Conservation (phyloP, 352 stramenopile genomes). For the Poterioochromonas sp. region DNA sequence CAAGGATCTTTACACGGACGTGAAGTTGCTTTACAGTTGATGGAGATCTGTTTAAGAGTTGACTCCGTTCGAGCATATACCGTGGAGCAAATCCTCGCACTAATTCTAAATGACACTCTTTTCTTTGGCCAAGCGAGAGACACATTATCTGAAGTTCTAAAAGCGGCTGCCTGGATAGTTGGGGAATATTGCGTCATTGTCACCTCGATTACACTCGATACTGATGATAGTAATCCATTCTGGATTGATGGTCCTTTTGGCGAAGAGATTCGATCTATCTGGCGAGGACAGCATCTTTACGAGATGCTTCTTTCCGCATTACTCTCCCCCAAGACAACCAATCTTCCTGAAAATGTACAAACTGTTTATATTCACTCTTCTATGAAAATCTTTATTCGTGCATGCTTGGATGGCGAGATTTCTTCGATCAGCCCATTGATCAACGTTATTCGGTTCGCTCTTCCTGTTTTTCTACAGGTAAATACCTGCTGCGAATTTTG, state of each 20-base stretch:
- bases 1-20: slow-evolving; percentile 63
- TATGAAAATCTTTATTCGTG: slow-evolving; percentile 68
- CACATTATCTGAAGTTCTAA: slow-evolving; percentile 83
- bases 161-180: slow-evolving; percentile 90
- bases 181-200: slow-evolving; percentile 82
- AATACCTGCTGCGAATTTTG: neutral
- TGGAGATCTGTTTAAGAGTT: slow-evolving; percentile 91
- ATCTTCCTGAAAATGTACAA: slow-evolving; percentile 72
- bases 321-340: slow-evolving; percentile 45
- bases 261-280: neutral
- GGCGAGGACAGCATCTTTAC: neutral
- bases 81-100: slow-evolving; percentile 81
- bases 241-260: slow-evolving; percentile 24
- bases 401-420: slow-evolving; percentile 55
- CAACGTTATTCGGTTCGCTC: slow-evolving; percentile 63
- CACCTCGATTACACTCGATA: slow-evolving; percentile 55
- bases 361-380: slow-evolving; percentile 85
- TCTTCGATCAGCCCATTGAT: slow-evolving; percentile 68
- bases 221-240: slow-evolving; percentile 67
- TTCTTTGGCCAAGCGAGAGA: slow-evolving; percentile 35
- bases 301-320: neutral
- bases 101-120: slow-evolving; percentile 70
- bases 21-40: slow-evolving; percentile 79
- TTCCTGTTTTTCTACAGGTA: slow-evolving; percentile 68
- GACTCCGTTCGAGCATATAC: slow-evolving; percentile 86